Percentiles rank a stretch among this genome's conserved stretches.
phyloP scores from a whole-genome alignment of 208 protist genomes.

The Acanthamoeba lenticulata region DNA sequence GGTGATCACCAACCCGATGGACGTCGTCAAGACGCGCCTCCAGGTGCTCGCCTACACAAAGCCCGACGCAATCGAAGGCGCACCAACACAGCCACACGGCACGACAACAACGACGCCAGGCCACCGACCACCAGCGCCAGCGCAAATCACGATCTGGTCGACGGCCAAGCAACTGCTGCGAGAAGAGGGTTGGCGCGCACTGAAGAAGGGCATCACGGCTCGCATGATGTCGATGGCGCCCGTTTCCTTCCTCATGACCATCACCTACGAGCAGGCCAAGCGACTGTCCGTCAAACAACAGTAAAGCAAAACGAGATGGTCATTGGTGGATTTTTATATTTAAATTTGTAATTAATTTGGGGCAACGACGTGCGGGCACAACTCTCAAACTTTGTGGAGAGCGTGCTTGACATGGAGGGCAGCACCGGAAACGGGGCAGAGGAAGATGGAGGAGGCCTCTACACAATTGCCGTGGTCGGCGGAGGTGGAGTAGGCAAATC shows the following conservation, averaged over 20 bases:
- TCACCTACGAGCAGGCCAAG: conserved; percentile 45
- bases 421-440: not conserved
- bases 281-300: not conserved
- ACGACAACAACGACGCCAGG: not conserved
- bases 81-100: not conserved
- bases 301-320: not conserved
- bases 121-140: no score
- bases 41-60: conserved; percentile 32
- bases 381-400: not conserved
- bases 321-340: not conserved
- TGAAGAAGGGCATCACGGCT: conserved; percentile 56
- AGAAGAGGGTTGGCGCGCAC: conserved; percentile 11
- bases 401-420: not conserved
- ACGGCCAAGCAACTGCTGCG: not conserved
- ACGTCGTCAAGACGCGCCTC: conserved; percentile 44
- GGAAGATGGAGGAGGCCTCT: not conserved
- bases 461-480: conserved; percentile 29
- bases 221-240: conserved; percentile 51
- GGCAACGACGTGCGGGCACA: not conserved
- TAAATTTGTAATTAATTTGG: not conserved
- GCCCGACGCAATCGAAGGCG: not conserved
- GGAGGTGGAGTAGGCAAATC: conserved; percentile 32
- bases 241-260: conserved; percentile 55
- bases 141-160: not conserved
- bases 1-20: not conserved